Conservation (phyloP, 345 rosid genomes). For the Linum trigynum region DNA sequence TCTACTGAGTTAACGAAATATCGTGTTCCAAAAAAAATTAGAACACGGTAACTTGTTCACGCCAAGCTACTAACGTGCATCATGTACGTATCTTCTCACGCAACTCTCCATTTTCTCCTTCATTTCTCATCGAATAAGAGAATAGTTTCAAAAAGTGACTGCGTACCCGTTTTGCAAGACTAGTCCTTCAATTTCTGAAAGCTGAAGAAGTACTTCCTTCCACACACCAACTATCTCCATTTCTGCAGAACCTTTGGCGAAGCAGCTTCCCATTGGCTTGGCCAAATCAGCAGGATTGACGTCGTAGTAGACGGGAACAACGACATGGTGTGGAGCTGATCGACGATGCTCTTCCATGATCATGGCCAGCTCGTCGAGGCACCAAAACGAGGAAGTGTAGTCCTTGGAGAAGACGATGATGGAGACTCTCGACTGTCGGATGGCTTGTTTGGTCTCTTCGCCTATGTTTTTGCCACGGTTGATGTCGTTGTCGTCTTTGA, state of each 20-base stretch:
- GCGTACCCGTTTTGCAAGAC: no score
- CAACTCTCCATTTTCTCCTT: no score
- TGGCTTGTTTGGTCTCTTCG: background rate
- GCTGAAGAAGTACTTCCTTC: background rate
- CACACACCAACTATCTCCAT: background rate
- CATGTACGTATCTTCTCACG: no score
- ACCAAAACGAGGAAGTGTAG: background rate
- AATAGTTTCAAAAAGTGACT: no score
- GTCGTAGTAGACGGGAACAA: background rate
- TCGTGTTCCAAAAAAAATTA: no score
- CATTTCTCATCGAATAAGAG: no score
- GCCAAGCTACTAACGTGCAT: no score
- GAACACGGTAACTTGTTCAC: no score
- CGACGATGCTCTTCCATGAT: background rate
- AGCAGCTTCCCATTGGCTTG: background rate
- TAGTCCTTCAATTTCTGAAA: background rate
- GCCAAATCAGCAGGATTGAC: background rate
- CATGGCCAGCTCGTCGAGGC: background rate
- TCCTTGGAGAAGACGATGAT: background rate
- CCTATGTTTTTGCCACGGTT: background rate
- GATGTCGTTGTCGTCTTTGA: background rate
- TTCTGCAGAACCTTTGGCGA: background rate
- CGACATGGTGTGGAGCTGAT: background rate
- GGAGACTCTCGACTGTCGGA: background rate
- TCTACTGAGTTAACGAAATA: no score